These are phyloP conservation scores for Venturia effusa DNA, from an alignment of 2,329 filamentous ascomycete species.

Conservation along the genomic window DNA sequence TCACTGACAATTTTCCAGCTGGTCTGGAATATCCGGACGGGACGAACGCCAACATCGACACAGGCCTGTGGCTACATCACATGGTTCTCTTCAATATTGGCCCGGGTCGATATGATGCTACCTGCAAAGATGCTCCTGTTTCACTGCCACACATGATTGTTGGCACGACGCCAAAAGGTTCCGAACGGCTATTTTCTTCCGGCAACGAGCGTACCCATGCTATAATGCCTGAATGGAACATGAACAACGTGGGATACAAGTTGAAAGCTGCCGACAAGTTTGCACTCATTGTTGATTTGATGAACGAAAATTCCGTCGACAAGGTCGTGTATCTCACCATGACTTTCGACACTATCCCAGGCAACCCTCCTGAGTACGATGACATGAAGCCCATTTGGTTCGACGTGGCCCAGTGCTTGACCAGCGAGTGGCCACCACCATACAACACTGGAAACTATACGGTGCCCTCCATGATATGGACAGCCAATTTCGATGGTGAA, in stretches of 20 bases:
- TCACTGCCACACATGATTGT: slow-evolving; percentile 11
- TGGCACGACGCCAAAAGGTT: background rate
- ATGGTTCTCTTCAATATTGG: slow-evolving; percentile 10
- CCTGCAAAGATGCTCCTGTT: background rate
- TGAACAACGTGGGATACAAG: slow-evolving; percentile 8
- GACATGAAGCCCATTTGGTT: slow-evolving; percentile 12
- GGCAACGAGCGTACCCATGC: slow-evolving; percentile 11
- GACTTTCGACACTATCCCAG: slow-evolving; percentile 10
- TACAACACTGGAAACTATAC: slow-evolving; percentile 3
- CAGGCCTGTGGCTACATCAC: background rate
- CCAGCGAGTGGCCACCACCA: slow-evolving; percentile 5
- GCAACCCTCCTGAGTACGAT: slow-evolving; percentile 6
- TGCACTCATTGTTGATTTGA: slow-evolving; percentile 11
- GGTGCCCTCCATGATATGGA: background rate
- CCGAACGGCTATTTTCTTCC: slow-evolving; percentile 8
- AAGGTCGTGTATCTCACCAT: slow-evolving; percentile 10
- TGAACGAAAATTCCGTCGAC: slow-evolving; percentile 11
- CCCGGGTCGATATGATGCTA: slow-evolving; percentile 8
- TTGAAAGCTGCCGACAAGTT: slow-evolving; percentile 9
- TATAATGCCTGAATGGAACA: slow-evolving; percentile 5
- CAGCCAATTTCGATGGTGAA: slow-evolving; percentile 11
- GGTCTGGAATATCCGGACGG: slow-evolving; percentile 9
- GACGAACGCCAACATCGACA: slow-evolving; percentile 8
- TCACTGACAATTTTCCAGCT: background rate
- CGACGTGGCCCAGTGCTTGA: slow-evolving; percentile 10